These are phyloP conservation scores for Pseudofabraea citricarpa DNA, from an alignment of 2,329 filamentous ascomycete genomes.

Conservation along the genomic window DNA sequence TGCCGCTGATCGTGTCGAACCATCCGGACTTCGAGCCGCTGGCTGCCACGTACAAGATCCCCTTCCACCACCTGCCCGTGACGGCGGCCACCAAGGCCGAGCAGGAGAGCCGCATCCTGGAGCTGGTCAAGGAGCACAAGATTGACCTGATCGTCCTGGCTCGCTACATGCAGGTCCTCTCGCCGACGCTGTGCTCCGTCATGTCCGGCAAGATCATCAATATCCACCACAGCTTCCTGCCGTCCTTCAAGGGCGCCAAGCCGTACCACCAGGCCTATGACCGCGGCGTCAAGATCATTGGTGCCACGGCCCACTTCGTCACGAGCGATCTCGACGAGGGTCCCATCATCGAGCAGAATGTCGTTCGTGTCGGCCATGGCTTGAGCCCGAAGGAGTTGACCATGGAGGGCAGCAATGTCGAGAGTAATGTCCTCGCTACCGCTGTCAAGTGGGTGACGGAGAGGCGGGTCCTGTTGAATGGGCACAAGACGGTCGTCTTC, in stretches of 20 bases:
- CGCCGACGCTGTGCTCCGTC: slow-evolving; percentile 65
- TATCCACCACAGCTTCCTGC: slow-evolving; percentile 85
- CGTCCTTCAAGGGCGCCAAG: slow-evolving; percentile 82
- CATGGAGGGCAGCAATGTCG: slow-evolving; percentile 76
- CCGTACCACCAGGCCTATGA: slow-evolving; percentile 87
- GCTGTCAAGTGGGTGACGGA: slow-evolving; percentile 84
- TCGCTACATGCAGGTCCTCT: slow-evolving; percentile 84
- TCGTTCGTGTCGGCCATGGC: slow-evolving; percentile 70
- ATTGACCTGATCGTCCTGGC: slow-evolving; percentile 79
- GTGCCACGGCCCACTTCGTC: slow-evolving; percentile 81
- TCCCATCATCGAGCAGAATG: slow-evolving; percentile 82
- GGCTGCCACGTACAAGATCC: slow-evolving; percentile 68
- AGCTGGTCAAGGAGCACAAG: slow-evolving; percentile 61
- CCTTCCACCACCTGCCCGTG: slow-evolving; percentile 77
- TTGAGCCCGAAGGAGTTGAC: slow-evolving; percentile 73
- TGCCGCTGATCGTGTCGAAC: slow-evolving; percentile 78
- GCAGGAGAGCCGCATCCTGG: slow-evolving; percentile 68
- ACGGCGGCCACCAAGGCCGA: slow-evolving; percentile 70
- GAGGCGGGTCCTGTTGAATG: slow-evolving; percentile 72
- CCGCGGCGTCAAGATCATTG: slow-evolving; percentile 83
- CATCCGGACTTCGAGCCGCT: slow-evolving; percentile 69
- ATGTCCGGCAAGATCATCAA: slow-evolving; percentile 90
- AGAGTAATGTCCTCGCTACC: slow-evolving; percentile 75
- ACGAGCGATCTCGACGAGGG: slow-evolving; percentile 82
- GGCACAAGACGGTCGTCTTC: slow-evolving; percentile 77